Percentiles rank a stretch among this genome's conserved stretches.
These are phyloP conservation scores for Fusarium veterinarium DNA, from an alignment of 2,329 filamentous ascomycete species.

Conservation along the genomic window DNA sequence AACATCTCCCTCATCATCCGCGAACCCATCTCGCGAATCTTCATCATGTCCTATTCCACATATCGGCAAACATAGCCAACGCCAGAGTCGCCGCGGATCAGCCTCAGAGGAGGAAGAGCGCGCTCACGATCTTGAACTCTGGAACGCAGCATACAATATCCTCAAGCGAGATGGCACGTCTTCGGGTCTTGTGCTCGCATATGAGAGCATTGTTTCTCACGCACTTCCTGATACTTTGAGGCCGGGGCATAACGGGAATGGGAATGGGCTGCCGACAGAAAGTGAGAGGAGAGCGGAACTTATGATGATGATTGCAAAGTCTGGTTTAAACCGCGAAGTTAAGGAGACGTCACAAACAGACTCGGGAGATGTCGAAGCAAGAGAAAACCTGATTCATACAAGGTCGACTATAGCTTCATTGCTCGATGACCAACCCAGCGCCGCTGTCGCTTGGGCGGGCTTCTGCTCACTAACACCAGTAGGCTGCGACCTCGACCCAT, in stretches of 20 bases:
- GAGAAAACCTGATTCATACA: conserved; percentile 44
- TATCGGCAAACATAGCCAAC: conserved; percentile 26
- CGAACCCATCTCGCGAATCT: conserved; percentile 24
- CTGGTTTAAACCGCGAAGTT: conserved; percentile 47
- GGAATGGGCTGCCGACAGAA: conserved; percentile 36
- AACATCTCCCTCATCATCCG: conserved; percentile 25
- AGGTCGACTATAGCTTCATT: conserved; percentile 45
- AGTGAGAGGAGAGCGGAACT: conserved; percentile 45
- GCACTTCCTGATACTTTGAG: conserved; percentile 50
- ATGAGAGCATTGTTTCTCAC: conserved; percentile 52
- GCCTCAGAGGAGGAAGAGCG: conserved; percentile 27
- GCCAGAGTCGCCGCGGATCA: conserved; percentile 19
- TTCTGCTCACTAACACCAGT: conserved; percentile 54
- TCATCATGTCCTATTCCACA: conserved; percentile 26
- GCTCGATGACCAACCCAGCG: conserved; percentile 43
- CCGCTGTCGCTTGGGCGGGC: conserved; percentile 51
- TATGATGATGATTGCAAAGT: conserved; percentile 46
- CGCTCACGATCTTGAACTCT: conserved; percentile 46
- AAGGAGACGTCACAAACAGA: conserved; percentile 41
- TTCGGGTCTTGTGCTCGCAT: conserved; percentile 49
- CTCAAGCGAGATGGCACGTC: conserved; percentile 47
- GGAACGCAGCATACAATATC: conserved; percentile 51
- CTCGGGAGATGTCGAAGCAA: conserved; percentile 45
- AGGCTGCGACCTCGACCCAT: conserved; percentile 12
- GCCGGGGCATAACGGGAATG: conserved; percentile 43